Percentiles rank a stretch among this genome's conserved stretches.
Evolutionary conservation across 441 rosid species (phyloP).

Genomic region (Gossypium trilobum): DNA sequence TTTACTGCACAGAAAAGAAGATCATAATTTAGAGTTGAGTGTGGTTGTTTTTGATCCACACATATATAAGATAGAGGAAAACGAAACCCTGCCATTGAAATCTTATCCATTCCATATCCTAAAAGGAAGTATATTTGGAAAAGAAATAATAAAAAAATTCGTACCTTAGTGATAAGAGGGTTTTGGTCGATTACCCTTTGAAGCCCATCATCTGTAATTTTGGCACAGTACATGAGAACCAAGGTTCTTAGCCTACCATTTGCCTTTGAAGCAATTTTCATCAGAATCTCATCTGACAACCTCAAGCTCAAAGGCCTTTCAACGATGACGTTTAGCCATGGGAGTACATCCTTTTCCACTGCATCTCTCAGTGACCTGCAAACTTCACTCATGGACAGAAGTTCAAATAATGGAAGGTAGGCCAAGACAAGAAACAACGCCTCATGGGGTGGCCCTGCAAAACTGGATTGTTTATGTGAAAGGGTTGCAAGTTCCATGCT

Average conservation of each 20-base stretch:
- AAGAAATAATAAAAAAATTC: neutral
- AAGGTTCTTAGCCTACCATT: slow-evolving; percentile 37
- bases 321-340: slow-evolving; percentile 36
- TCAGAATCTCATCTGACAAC: slow-evolving; percentile 35
- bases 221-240: slow-evolving; percentile 29
- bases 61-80: neutral
- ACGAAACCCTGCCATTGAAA: slow-evolving; percentile 3
- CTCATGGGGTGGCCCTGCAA: slow-evolving; percentile 44
- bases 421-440: slow-evolving; percentile 50
- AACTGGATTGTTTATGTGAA: neutral
- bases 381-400: slow-evolving; percentile 35
- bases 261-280: slow-evolving; percentile 33
- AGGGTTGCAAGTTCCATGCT: neutral
- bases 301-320: slow-evolving; percentile 32
- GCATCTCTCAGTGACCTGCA: slow-evolving; percentile 40
- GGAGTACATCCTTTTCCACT: slow-evolving; percentile 28
- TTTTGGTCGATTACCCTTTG: slow-evolving; percentile 31
- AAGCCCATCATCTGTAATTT: slow-evolving; percentile 42
- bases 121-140: neutral
- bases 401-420: slow-evolving; percentile 48
- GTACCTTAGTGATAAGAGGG: slow-evolving; percentile 41
- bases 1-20: neutral
- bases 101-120: neutral
- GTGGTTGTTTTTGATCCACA: neutral
- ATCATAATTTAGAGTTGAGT: neutral